Percentiles rank a stretch among this genome's conserved stretches.
phyloP scores from a whole-genome alignment of 2,329 filamentous ascomycete genomes.

The Blumeria graminis region DNA sequence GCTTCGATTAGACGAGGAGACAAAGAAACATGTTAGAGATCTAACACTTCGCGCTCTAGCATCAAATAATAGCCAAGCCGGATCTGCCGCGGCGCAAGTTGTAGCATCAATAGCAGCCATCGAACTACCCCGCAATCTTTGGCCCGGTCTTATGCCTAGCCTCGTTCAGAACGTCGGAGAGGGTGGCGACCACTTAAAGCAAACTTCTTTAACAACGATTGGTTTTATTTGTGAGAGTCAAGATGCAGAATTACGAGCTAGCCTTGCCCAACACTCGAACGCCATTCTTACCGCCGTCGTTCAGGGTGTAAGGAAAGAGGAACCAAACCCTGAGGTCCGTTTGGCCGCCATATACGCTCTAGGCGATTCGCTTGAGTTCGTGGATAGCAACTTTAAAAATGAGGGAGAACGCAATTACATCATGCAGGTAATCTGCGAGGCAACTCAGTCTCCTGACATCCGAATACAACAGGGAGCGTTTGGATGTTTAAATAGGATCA shows the following conservation, averaged over 20 bases:
- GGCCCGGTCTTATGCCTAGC: constrained; percentile 70
- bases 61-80: constrained; percentile 59
- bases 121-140: constrained; percentile 80
- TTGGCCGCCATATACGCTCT: constrained; percentile 82
- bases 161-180: constrained; percentile 84
- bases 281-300: constrained; percentile 95
- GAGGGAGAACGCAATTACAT: constrained; percentile 99
- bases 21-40: constrained; percentile 73
- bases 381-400: constrained; percentile 95
- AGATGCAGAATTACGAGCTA: constrained; percentile 61
- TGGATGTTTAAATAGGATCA: constrained; percentile 93
- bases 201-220: constrained; percentile 84
- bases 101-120: constrained; percentile 86
- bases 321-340: constrained; percentile 74
- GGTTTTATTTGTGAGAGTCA: constrained; percentile 96
- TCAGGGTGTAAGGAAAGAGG: constrained; percentile 90
- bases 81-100: constrained; percentile 79
- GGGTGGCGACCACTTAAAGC: constrained; percentile 72
- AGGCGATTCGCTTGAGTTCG: constrained; percentile 90
- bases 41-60: constrained; percentile 70
- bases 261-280: constrained; percentile 72
- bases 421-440: constrained; percentile 99
- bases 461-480: constrained; percentile 91
- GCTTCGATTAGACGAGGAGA: constrained; percentile 58
- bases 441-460: constrained; percentile 75